These are phyloP conservation scores for Eucalyptus erythrocorys DNA, from an alignment of 345 rosid species.

Conservation along the genomic window DNA sequence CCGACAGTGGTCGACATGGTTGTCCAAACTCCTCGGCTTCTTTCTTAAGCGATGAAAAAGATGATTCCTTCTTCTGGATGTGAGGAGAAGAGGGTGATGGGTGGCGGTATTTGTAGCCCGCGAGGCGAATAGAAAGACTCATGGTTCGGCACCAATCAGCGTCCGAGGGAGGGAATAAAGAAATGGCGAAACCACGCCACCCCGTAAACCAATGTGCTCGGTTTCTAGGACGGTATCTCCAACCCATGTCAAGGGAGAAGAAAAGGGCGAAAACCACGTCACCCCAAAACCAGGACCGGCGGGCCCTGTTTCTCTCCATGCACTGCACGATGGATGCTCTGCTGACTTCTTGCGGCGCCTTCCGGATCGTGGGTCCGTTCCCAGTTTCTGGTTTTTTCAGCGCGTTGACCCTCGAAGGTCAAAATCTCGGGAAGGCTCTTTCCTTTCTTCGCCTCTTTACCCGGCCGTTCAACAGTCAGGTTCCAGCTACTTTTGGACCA, in stretches of 20 bases:
- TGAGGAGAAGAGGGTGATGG: background rate
- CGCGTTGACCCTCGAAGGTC: background rate
- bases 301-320: background rate
- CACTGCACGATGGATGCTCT: background rate
- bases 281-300: background rate
- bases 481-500: background rate
- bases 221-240: background rate
- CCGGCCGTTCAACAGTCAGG: background rate
- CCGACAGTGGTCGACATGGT: slow-evolving; percentile 15
- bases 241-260: background rate
- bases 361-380: background rate
- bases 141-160: background rate
- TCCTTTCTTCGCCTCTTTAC: background rate
- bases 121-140: background rate
- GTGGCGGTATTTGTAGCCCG: background rate
- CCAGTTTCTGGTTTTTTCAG: background rate
- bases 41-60: background rate
- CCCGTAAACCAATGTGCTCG: background rate
- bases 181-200: background rate
- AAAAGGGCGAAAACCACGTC: background rate
- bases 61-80: background rate
- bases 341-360: background rate
- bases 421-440: background rate
- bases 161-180: background rate
- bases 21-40: background rate